Percentiles rank a stretch among this genome's conserved stretches.
phyloP scores from a whole-genome alignment of 2,329 filamentous ascomycete genomes.

The Trichoderma endophyticum region DNA sequence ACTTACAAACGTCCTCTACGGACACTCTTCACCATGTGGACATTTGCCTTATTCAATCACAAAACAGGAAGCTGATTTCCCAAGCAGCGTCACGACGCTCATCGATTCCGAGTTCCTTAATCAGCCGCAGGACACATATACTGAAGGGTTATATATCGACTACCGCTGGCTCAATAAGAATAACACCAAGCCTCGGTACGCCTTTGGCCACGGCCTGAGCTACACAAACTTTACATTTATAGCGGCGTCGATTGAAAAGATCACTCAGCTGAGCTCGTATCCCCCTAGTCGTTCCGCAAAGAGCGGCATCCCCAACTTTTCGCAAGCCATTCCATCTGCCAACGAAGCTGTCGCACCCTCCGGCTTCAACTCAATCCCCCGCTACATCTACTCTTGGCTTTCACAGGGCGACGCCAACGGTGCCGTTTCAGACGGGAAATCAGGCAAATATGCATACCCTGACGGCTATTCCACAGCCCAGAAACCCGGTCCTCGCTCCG shows the following conservation, averaged over 20 bases:
- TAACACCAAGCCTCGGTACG: conserved; percentile 70
- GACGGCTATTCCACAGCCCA: conserved; percentile 57
- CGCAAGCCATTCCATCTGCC: conserved; percentile 50
- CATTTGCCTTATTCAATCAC: conserved; percentile 86
- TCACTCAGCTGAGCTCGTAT: conserved; percentile 41
- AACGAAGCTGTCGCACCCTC: conserved; percentile 56
- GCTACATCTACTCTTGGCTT: conserved; percentile 70
- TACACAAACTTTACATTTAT: conserved; percentile 71
- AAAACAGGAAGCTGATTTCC: conserved; percentile 67
- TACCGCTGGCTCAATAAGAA: conserved; percentile 85
- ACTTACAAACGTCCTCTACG: conserved; percentile 75
- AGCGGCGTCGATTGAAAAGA: conserved; percentile 45
- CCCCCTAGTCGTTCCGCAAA: conserved; percentile 36
- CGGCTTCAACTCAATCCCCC: conserved; percentile 57
- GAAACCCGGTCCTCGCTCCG: conserved; percentile 51
- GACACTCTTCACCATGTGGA: conserved; percentile 71
- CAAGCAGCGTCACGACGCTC: conserved; percentile 47
- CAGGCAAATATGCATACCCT: conserved; percentile 58
- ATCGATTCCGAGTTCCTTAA: conserved; percentile 52
- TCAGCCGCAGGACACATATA: conserved; percentile 77
- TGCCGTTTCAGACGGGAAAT: conserved; percentile 36
- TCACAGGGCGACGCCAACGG: conserved; percentile 38
- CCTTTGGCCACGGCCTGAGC: conserved; percentile 82
- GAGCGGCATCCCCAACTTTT: conserved; percentile 45
- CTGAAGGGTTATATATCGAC: conserved; percentile 81